Evolutionary conservation across 1,284 basidiomycete species (phyloP), one percentile per base, ranked within the genome.

Genomic region (Lentinus polychrous): DNA sequence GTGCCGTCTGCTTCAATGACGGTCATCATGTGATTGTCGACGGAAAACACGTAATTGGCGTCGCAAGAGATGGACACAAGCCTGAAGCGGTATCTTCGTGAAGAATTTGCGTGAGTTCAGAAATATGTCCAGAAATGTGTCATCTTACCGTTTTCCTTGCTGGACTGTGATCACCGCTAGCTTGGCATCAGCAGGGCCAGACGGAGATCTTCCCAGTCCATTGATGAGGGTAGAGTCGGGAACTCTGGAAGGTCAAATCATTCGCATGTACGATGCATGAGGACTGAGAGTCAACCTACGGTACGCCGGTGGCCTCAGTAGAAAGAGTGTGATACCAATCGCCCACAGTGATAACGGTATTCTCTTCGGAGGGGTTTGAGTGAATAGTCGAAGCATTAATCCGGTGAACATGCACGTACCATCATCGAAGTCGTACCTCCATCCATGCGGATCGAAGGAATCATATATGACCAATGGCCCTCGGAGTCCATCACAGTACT

Each of bases 1-100:
- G 71, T 59, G 2, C 75, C 75, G 51, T 81, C 78, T 0, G 65
- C 68, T 55, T 80, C 78, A 52, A 81, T 81, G 45, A 81, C 60
- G 2, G 64, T 69, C 55, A 77, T 60, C n/a, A 62, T 62, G 56
- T 78, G 76, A 27, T 64, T 62, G 49, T 76, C 73, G 51, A 78
- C 68, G 7, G 71, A 71, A 52, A 60, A 60, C 8, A 52, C 59
- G 51, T 57, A 65, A 52, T 60, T 56, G 2, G 64, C 55, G 39
- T 64, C 60, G 49, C 66, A 66, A 14, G 70, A 60, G 56, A 73
- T 72, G 60, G 75, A 78, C 61, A 82, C 64, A 46, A 83, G 55
- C 8, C 81, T 62, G 51, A 65, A 58, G 8, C 64, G 62, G 45
- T 65, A 74, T 8, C 59, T 61, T 41, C 14, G 8, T 7, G 15